Base-by-base conservation (phyloP, 2,329 filamentous ascomycete genomes). In the Claviceps spartinae region DNA sequence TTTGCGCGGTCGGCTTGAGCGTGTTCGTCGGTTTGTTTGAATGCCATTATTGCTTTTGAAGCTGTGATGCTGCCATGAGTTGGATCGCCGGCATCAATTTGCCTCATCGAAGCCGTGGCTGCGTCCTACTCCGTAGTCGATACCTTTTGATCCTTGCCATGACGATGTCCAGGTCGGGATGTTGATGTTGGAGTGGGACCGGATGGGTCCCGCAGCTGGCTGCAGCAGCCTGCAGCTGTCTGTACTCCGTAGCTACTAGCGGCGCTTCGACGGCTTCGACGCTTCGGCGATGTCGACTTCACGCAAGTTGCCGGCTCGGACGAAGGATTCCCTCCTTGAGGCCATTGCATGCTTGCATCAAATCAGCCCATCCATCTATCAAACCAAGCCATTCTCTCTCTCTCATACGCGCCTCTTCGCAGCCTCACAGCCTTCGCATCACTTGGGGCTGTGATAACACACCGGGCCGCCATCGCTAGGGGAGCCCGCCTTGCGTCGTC, bases 261-360 rank as follows among this genome's bases (percentile, higher is more conserved):
- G 14, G 37, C 7, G 24, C 24, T 24, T 24, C 24, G 24, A 24
- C 18, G 20, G 41, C 18, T 18, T 11, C 14, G 18, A 11, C 42
- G 22, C 20, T 26, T 44, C 42, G 42, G 22, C 40, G 11, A 30
- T 11, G 18, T 30, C 22, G 20, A 26, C 37, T 34, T 37, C 22
- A 30, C 47, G 22, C 42, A 44, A 24, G 11, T 30, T 30, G 30
- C 47, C 47, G 47, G 47, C 48, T 34, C 24, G 37, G 48, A n/a
- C 38, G 48, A 44, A 49, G 48, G 48, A 49, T 42, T 36, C 38
- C 43, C 37, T 16, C n/a, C 48, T 49, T 18, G 48, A 24, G 24
- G 26, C 48, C 47, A n/a, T 30, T 42, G 18, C 48, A 22, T 36
- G 24, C 38, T 20, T 47, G 24, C 43, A 46, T 26, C 38, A 42